Evolutionary conservation across 169 alveolate species (phyloP).

Genomic region (Plasmodium coatneyi): DNA sequence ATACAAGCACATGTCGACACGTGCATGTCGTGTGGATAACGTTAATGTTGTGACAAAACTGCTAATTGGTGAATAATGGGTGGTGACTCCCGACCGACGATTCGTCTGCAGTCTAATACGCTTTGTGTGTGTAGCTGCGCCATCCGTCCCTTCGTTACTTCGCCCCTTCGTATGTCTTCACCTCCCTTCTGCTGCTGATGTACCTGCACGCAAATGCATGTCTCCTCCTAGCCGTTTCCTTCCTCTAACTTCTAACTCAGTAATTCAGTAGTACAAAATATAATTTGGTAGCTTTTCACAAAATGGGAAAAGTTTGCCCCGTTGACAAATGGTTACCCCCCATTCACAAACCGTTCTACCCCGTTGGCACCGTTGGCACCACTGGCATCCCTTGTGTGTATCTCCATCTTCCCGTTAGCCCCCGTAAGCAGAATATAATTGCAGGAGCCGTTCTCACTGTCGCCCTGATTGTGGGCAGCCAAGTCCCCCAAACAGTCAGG

Average conservation of each 20-base stretch:
- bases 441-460: neutral
- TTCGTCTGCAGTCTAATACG: neutral
- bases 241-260: neutral
- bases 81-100: neutral
- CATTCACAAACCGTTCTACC: neutral
- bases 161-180: neutral
- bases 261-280: neutral
- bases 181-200: neutral
- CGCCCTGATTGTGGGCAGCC: neutral
- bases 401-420: conserved; percentile 21
- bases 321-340: neutral
- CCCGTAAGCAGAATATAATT: conserved; percentile 21
- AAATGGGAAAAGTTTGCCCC: neutral
- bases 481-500: neutral
- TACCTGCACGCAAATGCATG: neutral
- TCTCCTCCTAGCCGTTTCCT: neutral
- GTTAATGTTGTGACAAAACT: neutral
- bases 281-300: neutral
- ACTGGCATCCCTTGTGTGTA: neutral
- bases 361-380: too few species aligned
- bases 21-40: neutral
- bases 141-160: neutral
- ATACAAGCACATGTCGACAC: neutral
- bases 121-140: neutral
- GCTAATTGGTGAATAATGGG: neutral